Base-by-base conservation (phyloP, 2,329 filamentous ascomycete genomes). In the Colletotrichum sp. region DNA sequence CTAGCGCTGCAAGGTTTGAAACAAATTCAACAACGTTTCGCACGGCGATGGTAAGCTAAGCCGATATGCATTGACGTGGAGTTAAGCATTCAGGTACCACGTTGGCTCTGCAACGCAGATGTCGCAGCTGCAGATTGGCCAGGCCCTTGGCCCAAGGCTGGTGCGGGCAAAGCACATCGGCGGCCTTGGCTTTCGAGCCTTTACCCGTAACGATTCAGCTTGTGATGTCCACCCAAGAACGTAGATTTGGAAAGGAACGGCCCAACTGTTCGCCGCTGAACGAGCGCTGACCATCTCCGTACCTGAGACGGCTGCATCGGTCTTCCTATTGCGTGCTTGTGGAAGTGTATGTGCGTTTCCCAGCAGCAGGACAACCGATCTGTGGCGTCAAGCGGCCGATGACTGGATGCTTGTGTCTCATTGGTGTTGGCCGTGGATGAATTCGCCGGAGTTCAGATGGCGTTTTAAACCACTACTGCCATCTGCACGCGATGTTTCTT, bases 1-100 rank as follows among this genome's bases (percentile, higher is more conserved):
- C n/a, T 57, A 30, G 26, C 39, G 64, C 49, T 49, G 21, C 71
- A 36, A 52, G 18, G n/a, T 76, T 55, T 76, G 74, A 76, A 76
- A 69, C 74, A 44, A 66, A 21, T 63, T 30, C 34, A 69, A 65
- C n/a, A 36, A 69, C 26, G 65, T 76, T 76, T 76, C 71, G 65
- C 34, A 34, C 69, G 26, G 59, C 60, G 32, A 67, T 21, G 30
- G 21, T 57, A 52, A 65, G 59, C 64, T 62, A 30, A 52, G 71
- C 39, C 36, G 44, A 18, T 65, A 39, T 69, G 74, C 74, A 74
- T 64, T 65, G 71, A 74, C 28, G 49, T 73, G 24, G 13, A 73
- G n/a, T 49, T 34, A 52, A 65, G 70, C 57, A 67, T 24, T 36
- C 55, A 32, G 55, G 32, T 32, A 57, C 44, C 26, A 52, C 26